Conservation (phyloP, 768 basidiomycete genomes). For the Mycena galericulata region DNA sequence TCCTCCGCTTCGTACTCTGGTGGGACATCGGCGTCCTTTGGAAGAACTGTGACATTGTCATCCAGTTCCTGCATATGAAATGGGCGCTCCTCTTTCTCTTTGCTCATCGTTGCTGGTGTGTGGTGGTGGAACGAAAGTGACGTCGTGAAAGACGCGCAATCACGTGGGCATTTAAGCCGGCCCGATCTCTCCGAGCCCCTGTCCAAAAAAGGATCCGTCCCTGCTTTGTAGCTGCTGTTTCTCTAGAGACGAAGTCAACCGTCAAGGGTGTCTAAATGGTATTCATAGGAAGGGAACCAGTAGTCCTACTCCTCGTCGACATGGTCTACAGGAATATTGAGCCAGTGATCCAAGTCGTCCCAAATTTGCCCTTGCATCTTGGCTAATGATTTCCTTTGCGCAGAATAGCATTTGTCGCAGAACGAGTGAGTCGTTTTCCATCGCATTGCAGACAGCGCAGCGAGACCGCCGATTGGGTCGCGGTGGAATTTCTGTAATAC, state of each 20-base stretch:
- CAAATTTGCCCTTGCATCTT: neutral
- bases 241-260: too few species aligned
- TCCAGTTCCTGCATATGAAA: constrained; percentile 40
- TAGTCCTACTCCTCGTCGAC: neutral
- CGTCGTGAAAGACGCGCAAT: constrained; percentile 19
- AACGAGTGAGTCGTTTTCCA: neutral
- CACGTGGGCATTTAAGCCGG: constrained; percentile 14
- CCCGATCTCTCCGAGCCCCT: too few species aligned
- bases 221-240: too few species aligned
- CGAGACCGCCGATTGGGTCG: constrained; percentile 13
- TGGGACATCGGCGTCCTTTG: constrained; percentile 25
- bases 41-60: constrained; percentile 29
- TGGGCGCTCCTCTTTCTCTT: constrained; percentile 8
- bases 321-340: neutral
- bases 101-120: constrained; percentile 12
- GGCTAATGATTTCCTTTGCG: neutral
- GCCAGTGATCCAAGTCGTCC: constrained; percentile 14
- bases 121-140: neutral
- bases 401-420: neutral
- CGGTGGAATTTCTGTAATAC: neutral
- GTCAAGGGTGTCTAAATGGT: too few species aligned
- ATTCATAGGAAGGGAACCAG: too few species aligned
- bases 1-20: constrained; percentile 28
- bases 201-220: too few species aligned
- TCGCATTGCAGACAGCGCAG: neutral